phyloP scores from a whole-genome alignment of 2,329 filamentous ascomycete genomes.

The Bipolaris cookei region DNA sequence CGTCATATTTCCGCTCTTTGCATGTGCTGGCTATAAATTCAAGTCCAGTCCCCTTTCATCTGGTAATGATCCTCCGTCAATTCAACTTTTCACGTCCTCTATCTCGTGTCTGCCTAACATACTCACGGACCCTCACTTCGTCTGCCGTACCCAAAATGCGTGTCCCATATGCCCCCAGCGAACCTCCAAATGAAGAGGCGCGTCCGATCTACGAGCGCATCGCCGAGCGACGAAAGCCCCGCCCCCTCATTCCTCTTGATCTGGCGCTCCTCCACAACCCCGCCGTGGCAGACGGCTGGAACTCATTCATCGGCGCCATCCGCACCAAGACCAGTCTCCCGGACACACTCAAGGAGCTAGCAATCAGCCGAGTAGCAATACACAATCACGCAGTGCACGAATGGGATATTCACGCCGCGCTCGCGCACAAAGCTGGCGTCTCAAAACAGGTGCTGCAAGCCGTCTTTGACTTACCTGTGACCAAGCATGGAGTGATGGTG shows the following conservation, averaged over 20 bases:
- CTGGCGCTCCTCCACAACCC: conserved; percentile 63
- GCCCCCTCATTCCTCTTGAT: conserved; percentile 62
- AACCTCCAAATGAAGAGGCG: conserved; percentile 56
- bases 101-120: neutral
- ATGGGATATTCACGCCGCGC: conserved; percentile 78
- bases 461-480: conserved; percentile 39
- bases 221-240: conserved; percentile 59
- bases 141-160: conserved; percentile 55
- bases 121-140: conserved; percentile 11
- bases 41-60: neutral
- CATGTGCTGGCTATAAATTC: conserved; percentile 6
- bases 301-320: conserved; percentile 64
- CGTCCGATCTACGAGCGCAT: conserved; percentile 58
- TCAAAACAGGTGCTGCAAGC: conserved; percentile 64
- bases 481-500: conserved; percentile 20
- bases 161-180: conserved; percentile 61
- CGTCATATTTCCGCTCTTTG: conserved; percentile 9
- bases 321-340: conserved; percentile 60
- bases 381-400: conserved; percentile 86
- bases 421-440: conserved; percentile 65
- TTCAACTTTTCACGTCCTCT: neutral
- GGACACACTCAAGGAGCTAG: conserved; percentile 70
- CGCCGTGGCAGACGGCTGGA: conserved; percentile 64
- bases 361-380: conserved; percentile 81
- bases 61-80: conserved; percentile 1